phyloP scores from a whole-genome alignment of 1,284 basidiomycete genomes.

The Cutaneotrichosporon cutaneum region DNA sequence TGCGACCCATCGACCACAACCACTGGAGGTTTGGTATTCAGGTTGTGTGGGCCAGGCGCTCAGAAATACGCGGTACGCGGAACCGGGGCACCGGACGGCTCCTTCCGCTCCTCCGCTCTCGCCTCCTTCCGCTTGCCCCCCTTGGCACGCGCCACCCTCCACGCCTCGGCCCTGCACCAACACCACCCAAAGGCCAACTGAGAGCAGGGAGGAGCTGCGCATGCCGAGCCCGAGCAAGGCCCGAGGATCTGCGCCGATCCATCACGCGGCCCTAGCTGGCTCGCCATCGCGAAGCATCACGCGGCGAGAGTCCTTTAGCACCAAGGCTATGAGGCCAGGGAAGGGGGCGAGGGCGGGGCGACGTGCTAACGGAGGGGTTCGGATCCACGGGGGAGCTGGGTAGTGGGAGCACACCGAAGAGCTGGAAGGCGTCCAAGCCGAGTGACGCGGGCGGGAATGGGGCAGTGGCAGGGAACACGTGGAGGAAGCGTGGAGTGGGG shows the following conservation, averaged over 20 bases:
- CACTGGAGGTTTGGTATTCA: not conserved
- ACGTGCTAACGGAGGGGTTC: not conserved
- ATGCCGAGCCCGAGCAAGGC: not conserved
- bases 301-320: not conserved
- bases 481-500: too few relatives aligned
- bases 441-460: too few relatives aligned
- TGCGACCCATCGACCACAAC: not conserved
- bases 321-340: not conserved
- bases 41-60: not conserved
- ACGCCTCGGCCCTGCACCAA: not conserved
- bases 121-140: not conserved
- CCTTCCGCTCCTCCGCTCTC: not conserved
- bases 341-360: too few relatives aligned
- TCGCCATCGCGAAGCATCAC: not conserved
- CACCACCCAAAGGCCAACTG: not conserved
- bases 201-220: not conserved
- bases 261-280: not conserved
- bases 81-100: not conserved
- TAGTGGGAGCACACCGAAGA: too few relatives aligned
- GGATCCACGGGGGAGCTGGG: not conserved
- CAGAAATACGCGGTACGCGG: not conserved
- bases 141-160: not conserved
- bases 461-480: too few relatives aligned
- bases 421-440: too few relatives aligned
- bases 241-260: not conserved